Conservation (phyloP, 2,329 filamentous ascomycete species). For the Madurella mycetomatis region DNA sequence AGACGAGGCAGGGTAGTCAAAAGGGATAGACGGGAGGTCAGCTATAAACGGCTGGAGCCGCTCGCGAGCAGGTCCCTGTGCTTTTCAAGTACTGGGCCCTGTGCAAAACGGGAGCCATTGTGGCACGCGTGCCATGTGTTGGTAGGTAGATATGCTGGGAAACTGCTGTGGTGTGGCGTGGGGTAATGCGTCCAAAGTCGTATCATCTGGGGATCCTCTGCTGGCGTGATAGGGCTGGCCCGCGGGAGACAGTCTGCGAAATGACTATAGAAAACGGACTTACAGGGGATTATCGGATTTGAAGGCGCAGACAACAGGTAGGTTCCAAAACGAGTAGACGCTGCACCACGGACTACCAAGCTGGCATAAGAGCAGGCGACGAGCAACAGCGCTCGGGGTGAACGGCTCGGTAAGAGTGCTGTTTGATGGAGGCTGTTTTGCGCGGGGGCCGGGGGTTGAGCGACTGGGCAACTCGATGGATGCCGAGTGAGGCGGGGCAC, state of each 20-base stretch:
- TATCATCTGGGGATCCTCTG: too few species aligned
- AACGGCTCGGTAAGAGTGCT: conserved; percentile 4
- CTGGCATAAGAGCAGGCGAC: not conserved
- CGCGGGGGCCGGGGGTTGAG: conserved; percentile 10
- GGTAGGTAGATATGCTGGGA: not conserved
- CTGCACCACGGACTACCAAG: too few species aligned
- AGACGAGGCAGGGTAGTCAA: not conserved
- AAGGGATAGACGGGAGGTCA: not conserved
- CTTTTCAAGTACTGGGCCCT: conserved; percentile 5
- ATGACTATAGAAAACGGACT: too few species aligned
- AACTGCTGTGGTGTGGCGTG: not conserved
- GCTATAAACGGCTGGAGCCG: conserved; percentile 7
- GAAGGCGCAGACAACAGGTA: too few species aligned
- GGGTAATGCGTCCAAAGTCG: not conserved
- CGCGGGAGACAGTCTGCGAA: too few species aligned
- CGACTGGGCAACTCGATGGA: not conserved
- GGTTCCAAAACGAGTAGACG: too few species aligned
- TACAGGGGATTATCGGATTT: too few species aligned
- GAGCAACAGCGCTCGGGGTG: not conserved
- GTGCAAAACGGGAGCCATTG: not conserved
- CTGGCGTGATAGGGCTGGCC: too few species aligned
- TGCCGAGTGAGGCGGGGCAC: conserved; percentile 13
- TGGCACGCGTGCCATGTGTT: not conserved
- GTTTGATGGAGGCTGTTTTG: conserved; percentile 13
- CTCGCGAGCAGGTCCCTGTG: conserved; percentile 5